Evolutionary conservation across 2,329 filamentous ascomycete genomes (phyloP), one percentile per base, ranked within the genome.

Genomic region (Shiraia sp.): DNA sequence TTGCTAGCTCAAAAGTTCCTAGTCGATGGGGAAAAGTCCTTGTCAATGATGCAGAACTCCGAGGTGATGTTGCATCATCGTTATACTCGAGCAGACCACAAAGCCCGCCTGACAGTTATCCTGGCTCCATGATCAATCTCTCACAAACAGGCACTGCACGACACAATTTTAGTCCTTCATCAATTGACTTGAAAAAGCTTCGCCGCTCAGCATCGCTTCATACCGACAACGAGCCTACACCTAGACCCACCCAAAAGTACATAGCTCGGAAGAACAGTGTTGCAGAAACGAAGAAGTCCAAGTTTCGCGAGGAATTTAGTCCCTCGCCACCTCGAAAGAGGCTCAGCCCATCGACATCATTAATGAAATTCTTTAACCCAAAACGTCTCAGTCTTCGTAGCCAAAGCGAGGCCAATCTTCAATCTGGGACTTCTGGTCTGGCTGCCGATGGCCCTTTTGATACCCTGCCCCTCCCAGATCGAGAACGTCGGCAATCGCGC

Each of bases 51-150:
- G 30, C 28, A 17, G 45, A 53, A 29, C 31, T 48, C 14, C 46
- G 39, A 28, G 34, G 39, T 16, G 55, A 61, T 40, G 39, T 52
- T n/a, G 51, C 52, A 12, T 74, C 71, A 0, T 74, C 72, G 0
- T 56, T 72, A 13, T 74, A 74, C 30, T 71, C 68, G 2, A 65
- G 63, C 22, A 49, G 72, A 51, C 61, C 69, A 26, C 51, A 70
- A 8, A 72, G 69, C 36, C 61, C 63, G n/a, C 58, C 49, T 10
- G 63, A 61, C 8, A 68, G 63, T 37, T 57, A 53, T 37, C 51
- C 47, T 40, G 59, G 48, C 8, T 61, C 58, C 33, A 49, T 56
- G 39, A 35, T 51, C 23, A 61, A 58, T 26, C 29, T 60, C 10
- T 45, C 47, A 14, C 35, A 26, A 14, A 39, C 35, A 2, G 25